These are phyloP conservation scores for Coprinopsis sp. DNA, from an alignment of 768 basidiomycete species.

Conservation along the genomic window DNA sequence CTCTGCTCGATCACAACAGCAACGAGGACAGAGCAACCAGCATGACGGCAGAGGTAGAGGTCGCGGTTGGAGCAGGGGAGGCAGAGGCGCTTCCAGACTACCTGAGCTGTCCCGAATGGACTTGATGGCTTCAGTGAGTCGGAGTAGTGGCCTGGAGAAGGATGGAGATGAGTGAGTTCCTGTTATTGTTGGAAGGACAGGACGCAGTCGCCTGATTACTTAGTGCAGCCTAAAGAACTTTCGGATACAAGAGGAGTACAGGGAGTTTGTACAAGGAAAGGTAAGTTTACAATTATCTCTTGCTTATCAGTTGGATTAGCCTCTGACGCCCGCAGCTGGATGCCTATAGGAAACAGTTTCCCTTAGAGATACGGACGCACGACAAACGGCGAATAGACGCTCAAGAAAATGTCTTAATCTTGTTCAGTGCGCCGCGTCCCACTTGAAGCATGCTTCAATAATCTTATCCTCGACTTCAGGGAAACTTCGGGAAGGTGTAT, in stretches of 20 bases:
- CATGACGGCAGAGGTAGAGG: constrained; percentile 12
- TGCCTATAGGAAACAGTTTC: constrained; percentile 39
- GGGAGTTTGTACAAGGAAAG: constrained; percentile 60
- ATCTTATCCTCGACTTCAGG: constrained; percentile 35
- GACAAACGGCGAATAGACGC: constrained; percentile 43
- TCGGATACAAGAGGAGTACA: constrained; percentile 62
- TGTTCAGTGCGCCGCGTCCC: constrained; percentile 58
- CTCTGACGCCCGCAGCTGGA: background rate
- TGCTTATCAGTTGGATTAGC: too few species aligned
- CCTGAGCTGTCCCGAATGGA: constrained; percentile 39
- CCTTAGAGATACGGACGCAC: constrained; percentile 26
- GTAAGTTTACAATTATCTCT: too few species aligned
- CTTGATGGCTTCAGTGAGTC: constrained; percentile 65
- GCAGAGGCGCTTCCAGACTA: constrained; percentile 10
- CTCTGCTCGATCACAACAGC: too few species aligned
- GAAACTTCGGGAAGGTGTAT: constrained; percentile 71
- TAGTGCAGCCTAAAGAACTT: constrained; percentile 52
- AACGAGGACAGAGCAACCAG: background rate
- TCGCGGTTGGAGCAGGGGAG: constrained; percentile 11
- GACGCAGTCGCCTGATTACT: constrained; percentile 30
- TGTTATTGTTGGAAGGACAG: background rate
- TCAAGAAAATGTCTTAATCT: constrained; percentile 65
- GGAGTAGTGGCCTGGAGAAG: constrained; percentile 70
- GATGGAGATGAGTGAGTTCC: constrained; percentile 68
- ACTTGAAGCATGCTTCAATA: background rate